Base-by-base conservation (phyloP, 169 alveolate species). In the Plasmodium ovale region DNA sequence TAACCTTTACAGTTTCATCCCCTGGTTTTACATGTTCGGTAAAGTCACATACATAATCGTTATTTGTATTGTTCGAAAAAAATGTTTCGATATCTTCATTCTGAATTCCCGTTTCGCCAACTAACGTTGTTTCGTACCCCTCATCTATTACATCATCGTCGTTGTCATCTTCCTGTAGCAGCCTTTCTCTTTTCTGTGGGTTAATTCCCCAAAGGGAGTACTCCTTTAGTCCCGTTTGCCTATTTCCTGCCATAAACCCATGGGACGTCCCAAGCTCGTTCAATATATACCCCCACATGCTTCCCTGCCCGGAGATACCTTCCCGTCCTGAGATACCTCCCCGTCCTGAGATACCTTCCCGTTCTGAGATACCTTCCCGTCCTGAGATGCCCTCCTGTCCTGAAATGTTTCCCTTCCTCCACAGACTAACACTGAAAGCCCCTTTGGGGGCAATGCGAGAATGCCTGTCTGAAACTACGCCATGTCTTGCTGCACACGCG, bases 21-120 rank as follows among this genome's bases (percentile, higher is more conserved):
- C 19, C 51, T 69, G 47, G 85, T 2, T 31, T 39, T 82, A 44
- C 19, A 16, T 37, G 23, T 14, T 79, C 56, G 3, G 35, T 39
- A 67, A 82, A 82, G 21, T 82, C 90, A 67, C 90, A 82, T 10
- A 68, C 70, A 58, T 82, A 82, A n/a, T 67, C 90, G 21, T 68
- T 82, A 7, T 68, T 68, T 39, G 90, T 82, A 59, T 54, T 65
- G 33, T 58, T 44, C 19, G 88, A 74, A 35, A 60, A 14, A 56
- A 25, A 56, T 21, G 23, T 10, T 12, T 72, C 87, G 23, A n/a
- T 33, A 23, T n/a, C n/a, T 3, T 31, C 19, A 58, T 73, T 19
- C 7, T 19, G 12, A 16, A n/a, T 3, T 2, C 31, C 3, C 27
- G 37, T 25, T 29, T 60, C 68, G 39, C 64, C 73, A 23, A 44